phyloP scores from a whole-genome alignment of 768 basidiomycete species.

The Pisolithus tinctorius region DNA sequence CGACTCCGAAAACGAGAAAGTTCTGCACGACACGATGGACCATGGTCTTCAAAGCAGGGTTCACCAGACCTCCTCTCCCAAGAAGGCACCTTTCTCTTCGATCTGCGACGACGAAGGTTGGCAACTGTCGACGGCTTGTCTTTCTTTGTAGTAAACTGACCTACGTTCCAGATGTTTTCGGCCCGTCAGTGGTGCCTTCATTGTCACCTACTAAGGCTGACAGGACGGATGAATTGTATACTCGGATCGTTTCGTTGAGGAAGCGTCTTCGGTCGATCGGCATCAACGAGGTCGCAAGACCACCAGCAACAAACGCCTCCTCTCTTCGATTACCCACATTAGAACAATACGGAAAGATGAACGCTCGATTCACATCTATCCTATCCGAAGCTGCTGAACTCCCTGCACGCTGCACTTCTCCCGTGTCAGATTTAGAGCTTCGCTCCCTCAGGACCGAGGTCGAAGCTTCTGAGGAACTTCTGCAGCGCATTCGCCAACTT shows the following conservation, averaged over 20 bases:
- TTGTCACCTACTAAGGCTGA: constrained; percentile 28
- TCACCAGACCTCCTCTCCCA: background rate
- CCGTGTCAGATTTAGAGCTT: constrained; percentile 49
- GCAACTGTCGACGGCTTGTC: background rate
- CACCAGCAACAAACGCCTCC: constrained; percentile 25
- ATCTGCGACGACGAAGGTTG: constrained; percentile 18
- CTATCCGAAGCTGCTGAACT: constrained; percentile 40
- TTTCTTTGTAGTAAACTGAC: background rate
- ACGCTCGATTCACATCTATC: constrained; percentile 40
- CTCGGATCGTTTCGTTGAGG: constrained; percentile 46
- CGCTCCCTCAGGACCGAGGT: constrained; percentile 55
- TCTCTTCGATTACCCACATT: constrained; percentile 46
- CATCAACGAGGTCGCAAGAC: constrained; percentile 48
- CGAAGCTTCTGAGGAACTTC: constrained; percentile 39
- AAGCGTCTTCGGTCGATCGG: constrained; percentile 56
- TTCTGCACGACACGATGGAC: background rate
- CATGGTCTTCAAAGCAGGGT: background rate
- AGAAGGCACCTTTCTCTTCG: constrained; percentile 3
- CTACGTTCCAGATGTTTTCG: constrained; percentile 50
- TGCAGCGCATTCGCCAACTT: constrained; percentile 49
- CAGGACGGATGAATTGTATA: constrained; percentile 41
- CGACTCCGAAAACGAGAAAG: background rate
- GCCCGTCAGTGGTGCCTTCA: constrained; percentile 33
- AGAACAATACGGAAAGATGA: constrained; percentile 42
- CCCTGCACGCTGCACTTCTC: constrained; percentile 36